A percentile compares a stretch with the other conserved stretches of the same genome.
phyloP scores from a whole-genome alignment of 2,329 filamentous ascomycete species.

The Aureobasidium pullulans region DNA sequence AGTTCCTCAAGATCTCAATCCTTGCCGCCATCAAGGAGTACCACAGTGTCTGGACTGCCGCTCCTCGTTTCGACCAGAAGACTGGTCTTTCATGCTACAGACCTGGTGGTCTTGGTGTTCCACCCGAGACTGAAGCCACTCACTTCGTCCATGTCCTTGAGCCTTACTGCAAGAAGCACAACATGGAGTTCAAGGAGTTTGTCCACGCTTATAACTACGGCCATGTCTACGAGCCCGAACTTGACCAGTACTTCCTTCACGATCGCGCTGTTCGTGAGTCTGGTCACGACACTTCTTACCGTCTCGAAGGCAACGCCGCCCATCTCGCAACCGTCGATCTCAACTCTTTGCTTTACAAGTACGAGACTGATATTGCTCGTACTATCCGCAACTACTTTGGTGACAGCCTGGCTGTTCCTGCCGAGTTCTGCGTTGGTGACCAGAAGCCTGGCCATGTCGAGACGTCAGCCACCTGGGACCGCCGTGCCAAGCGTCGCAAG shows the following conservation, averaged over 20 bases:
- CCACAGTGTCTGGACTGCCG: conserved; percentile 72
- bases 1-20: conserved; percentile 73
- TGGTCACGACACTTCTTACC: conserved; percentile 92
- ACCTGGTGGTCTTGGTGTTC: conserved; percentile 75
- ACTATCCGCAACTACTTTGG: conserved; percentile 78
- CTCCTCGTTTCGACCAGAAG: conserved; percentile 65
- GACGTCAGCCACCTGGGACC: conserved; percentile 83
- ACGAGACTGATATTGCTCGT: conserved; percentile 86
- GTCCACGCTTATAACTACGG: conserved; percentile 80
- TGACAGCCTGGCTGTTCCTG: conserved; percentile 74
- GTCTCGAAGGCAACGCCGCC: conserved; percentile 78
- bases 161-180: conserved; percentile 77
- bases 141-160: conserved; percentile 79
- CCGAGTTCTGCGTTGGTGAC: conserved; percentile 66
- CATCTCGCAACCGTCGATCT: conserved; percentile 89
- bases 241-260: conserved; percentile 93
- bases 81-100: conserved; percentile 80
- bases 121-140: conserved; percentile 80
- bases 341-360: conserved; percentile 93
- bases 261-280: conserved; percentile 94
- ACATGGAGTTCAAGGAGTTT: conserved; percentile 75
- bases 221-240: conserved; percentile 69
- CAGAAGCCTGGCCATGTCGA: conserved; percentile 63
- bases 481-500: conserved; percentile 76
- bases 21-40: conserved; percentile 97